Evolutionary conservation across 352 stramenopile species (phyloP).

Genomic region (Phytophthora crassamura): DNA sequence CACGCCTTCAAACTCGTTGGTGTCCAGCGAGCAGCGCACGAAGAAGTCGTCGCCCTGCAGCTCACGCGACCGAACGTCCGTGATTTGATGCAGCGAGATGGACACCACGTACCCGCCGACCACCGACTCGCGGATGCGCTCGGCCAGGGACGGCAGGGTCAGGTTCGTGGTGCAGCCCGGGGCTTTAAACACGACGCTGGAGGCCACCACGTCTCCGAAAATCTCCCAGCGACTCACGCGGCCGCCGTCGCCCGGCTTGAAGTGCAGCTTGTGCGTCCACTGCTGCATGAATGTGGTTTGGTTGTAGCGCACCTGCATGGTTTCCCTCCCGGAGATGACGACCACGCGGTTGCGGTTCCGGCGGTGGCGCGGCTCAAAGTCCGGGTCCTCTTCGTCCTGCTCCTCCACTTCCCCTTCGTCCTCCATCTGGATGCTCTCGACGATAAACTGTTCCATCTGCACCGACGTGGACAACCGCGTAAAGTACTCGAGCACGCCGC

Average conservation of each 20-base stretch:
- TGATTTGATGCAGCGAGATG: slow-evolving; percentile 70
- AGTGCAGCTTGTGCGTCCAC: slow-evolving; percentile 88
- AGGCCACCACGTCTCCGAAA: slow-evolving; percentile 87
- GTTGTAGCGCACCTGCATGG: slow-evolving; percentile 85
- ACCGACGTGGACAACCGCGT: slow-evolving; percentile 70
- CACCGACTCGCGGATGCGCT: slow-evolving; percentile 86
- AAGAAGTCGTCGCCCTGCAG: slow-evolving; percentile 77
- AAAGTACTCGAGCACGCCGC: slow-evolving; percentile 83
- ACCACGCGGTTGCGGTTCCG: slow-evolving; percentile 61
- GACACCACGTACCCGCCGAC: slow-evolving; percentile 83
- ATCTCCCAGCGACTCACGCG: slow-evolving; percentile 83
- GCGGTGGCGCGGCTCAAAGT: slow-evolving; percentile 31
- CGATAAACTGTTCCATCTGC: slow-evolving; percentile 76
- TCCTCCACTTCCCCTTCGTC: slow-evolving; percentile 58
- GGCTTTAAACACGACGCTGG: slow-evolving; percentile 84
- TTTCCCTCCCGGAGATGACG: slow-evolving; percentile 78
- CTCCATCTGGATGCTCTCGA: slow-evolving; percentile 77
- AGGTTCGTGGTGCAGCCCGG: slow-evolving; percentile 83
- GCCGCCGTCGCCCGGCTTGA: slow-evolving; percentile 53
- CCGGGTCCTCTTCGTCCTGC: slow-evolving; percentile 15
- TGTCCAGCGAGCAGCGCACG: slow-evolving; percentile 85
- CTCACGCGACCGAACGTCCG: slow-evolving; percentile 67
- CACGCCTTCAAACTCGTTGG: slow-evolving; percentile 84
- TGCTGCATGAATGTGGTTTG: slow-evolving; percentile 90
- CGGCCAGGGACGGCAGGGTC: slow-evolving; percentile 76